A percentile compares a stretch with the other conserved stretches of the same genome.
phyloP scores from a whole-genome alignment of 2,329 filamentous ascomycete genomes.

The Chaetomiaceae sp. region DNA sequence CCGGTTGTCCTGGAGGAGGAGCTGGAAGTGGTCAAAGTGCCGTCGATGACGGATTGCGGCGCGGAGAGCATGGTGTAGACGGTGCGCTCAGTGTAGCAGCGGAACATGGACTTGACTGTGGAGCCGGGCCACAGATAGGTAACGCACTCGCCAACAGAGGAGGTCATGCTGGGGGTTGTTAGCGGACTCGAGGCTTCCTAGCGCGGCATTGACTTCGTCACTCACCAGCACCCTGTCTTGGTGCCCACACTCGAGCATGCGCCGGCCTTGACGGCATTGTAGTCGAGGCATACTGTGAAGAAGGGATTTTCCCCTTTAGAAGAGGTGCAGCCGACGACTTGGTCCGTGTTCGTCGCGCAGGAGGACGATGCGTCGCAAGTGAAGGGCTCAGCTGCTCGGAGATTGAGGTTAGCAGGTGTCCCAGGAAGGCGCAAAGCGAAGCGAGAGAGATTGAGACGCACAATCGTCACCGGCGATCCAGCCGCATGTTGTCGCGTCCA shows the following conservation, averaged over 20 bases:
- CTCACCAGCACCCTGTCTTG: slow-evolving; percentile 37
- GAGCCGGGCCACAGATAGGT: slow-evolving; percentile 37
- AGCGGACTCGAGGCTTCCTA: background rate
- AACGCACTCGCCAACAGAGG: slow-evolving; percentile 31
- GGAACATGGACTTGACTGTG: slow-evolving; percentile 34
- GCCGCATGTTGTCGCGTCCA: slow-evolving; percentile 28
- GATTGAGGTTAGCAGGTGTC: background rate
- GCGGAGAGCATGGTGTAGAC: slow-evolving; percentile 34
- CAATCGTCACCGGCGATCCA: slow-evolving; percentile 26
- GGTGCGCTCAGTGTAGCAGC: slow-evolving; percentile 30
- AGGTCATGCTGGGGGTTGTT: slow-evolving; percentile 9
- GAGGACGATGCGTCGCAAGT: slow-evolving; percentile 17
- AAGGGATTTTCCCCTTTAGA: slow-evolving; percentile 29
- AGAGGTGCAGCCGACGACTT: slow-evolving; percentile 35
- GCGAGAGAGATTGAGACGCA: slow-evolving; percentile 8
- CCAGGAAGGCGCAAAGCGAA: background rate
- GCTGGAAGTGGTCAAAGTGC: slow-evolving; percentile 21
- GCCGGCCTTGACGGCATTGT: slow-evolving; percentile 28
- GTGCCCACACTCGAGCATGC: slow-evolving; percentile 29
- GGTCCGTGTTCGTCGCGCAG: slow-evolving; percentile 31
- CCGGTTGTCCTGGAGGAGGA: slow-evolving; percentile 1
- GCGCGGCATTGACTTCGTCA: background rate
- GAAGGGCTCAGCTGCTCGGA: slow-evolving; percentile 17
- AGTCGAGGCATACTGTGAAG: slow-evolving; percentile 35
- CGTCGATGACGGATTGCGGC: slow-evolving; percentile 32